Conservation (phyloP, 352 stramenopile genomes). For the Pythium apleroticum region DNA sequence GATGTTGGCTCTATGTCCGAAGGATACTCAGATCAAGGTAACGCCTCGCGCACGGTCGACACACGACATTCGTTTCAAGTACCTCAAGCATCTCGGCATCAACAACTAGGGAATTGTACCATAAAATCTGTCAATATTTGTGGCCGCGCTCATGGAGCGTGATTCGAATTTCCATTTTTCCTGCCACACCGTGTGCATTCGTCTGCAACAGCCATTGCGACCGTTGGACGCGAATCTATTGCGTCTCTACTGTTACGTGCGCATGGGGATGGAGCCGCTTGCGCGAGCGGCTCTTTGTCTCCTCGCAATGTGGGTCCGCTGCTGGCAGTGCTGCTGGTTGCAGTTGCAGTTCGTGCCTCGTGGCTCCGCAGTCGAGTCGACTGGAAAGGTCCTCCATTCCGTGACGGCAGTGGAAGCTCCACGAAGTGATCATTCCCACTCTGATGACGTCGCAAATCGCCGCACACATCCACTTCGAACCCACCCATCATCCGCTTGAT, state of each 20-base stretch:
- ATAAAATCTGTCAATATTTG: conserved; percentile 5
- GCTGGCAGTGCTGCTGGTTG: neutral
- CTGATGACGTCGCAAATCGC: neutral
- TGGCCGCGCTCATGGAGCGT: neutral
- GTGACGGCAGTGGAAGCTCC: conserved; percentile 3
- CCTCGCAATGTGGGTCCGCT: neutral
- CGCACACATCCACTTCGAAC: neutral
- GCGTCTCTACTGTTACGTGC: neutral
- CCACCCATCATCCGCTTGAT: neutral
- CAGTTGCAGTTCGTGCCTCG: neutral
- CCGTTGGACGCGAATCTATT: conserved; percentile 3
- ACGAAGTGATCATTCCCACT: neutral
- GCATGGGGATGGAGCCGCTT: neutral
- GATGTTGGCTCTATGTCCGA: conserved; percentile 44
- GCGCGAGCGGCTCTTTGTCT: neutral
- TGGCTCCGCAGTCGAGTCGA: neutral
- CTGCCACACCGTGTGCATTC: no score
- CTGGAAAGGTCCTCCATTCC: neutral
- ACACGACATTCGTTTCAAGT: conserved; percentile 85
- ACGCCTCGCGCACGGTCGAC: conserved; percentile 67
- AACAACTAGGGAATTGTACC: conserved; percentile 42
- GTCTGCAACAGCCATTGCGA: neutral
- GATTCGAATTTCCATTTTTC: conserved; percentile 6
- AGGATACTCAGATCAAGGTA: conserved; percentile 71
- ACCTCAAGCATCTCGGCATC: conserved; percentile 86